Evolutionary conservation across 2,329 filamentous ascomycete species (phyloP).

Genomic region (Fusarium pseudograminearum): DNA sequence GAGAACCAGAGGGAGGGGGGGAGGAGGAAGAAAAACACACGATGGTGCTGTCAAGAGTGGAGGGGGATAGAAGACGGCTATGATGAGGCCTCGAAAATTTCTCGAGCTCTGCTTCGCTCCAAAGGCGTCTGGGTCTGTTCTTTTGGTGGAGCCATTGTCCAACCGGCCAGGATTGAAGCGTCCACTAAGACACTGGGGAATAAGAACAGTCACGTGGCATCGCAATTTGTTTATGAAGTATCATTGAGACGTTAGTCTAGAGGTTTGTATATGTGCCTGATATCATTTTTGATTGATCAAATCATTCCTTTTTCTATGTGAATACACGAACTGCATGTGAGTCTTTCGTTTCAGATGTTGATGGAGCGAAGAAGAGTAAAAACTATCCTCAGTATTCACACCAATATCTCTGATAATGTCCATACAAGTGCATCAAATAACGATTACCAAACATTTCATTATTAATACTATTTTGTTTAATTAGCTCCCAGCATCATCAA

Average conservation of each 20-base stretch:
- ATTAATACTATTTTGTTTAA: neutral
- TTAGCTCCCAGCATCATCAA: neutral
- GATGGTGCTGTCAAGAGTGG: conserved; percentile 36
- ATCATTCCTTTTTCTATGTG: neutral
- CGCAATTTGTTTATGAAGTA: neutral
- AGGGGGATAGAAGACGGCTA: conserved; percentile 29
- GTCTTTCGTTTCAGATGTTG: too few species aligned
- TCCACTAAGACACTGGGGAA: conserved; percentile 38
- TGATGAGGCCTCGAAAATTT: conserved; percentile 54
- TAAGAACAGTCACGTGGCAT: conserved; percentile 44
- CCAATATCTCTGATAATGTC: neutral
- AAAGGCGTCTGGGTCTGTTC: conserved; percentile 27
- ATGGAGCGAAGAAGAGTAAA: neutral
- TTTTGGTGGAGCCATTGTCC: conserved; percentile 42
- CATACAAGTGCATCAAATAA: too few species aligned
- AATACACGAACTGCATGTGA: neutral
- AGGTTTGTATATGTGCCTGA: neutral
- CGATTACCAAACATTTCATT: neutral
- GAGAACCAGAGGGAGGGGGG: conserved; percentile 26
- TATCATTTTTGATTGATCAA: neutral
- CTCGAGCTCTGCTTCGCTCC: conserved; percentile 48
- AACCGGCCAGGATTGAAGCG: conserved; percentile 21
- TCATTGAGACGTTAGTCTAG: neutral
- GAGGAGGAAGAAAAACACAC: conserved; percentile 37
- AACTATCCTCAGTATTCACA: neutral